A percentile compares a stretch with the other conserved stretches of the same genome.
phyloP scores from a whole-genome alignment of 148 eudicot species.

The Chenopodium suecicum region DNA sequence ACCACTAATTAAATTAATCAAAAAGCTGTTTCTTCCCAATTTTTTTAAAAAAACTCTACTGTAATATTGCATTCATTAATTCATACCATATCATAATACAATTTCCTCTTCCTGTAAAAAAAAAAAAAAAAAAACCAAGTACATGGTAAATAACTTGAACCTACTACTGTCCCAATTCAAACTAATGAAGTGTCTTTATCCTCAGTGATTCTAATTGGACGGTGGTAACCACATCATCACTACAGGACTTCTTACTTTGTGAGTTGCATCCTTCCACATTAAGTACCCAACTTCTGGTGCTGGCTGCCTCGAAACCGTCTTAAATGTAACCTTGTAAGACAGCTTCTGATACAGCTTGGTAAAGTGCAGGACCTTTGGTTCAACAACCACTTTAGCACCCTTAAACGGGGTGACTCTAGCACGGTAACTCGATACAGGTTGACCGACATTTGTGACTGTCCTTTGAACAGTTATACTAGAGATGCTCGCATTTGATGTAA shows the following conservation, averaged over 20 bases:
- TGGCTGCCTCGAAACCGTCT: constrained; percentile 36
- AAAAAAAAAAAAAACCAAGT: not conserved
- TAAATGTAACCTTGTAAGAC: constrained; percentile 62
- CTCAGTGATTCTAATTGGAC: constrained; percentile 6
- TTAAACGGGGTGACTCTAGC: constrained; percentile 55
- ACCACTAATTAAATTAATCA: too few species aligned
- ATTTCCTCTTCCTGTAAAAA: not conserved
- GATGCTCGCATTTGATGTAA: constrained; percentile 36
- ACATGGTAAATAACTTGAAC: not conserved
- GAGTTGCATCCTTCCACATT: constrained; percentile 77
- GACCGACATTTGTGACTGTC: constrained; percentile 84
- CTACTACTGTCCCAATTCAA: not conserved
- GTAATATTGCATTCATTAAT: not conserved
- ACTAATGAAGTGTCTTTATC: not conserved
- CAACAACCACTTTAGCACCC: constrained; percentile 58
- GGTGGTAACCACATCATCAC: constrained; percentile 68
- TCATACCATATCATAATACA: not conserved
- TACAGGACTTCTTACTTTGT: constrained; percentile 75
- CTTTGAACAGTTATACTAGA: constrained; percentile 52
- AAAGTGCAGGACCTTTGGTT: constrained; percentile 57
- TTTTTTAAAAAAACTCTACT: not conserved
- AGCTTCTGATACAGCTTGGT: constrained; percentile 47
- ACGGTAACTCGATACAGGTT: constrained; percentile 56
- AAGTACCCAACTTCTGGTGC: constrained; percentile 66
- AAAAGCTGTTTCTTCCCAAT: not conserved